Percentiles rank a stretch among this genome's conserved stretches.
phyloP scores from a whole-genome alignment of 2,329 filamentous ascomycete species.

The Paracorniculantispora psalliotae region DNA sequence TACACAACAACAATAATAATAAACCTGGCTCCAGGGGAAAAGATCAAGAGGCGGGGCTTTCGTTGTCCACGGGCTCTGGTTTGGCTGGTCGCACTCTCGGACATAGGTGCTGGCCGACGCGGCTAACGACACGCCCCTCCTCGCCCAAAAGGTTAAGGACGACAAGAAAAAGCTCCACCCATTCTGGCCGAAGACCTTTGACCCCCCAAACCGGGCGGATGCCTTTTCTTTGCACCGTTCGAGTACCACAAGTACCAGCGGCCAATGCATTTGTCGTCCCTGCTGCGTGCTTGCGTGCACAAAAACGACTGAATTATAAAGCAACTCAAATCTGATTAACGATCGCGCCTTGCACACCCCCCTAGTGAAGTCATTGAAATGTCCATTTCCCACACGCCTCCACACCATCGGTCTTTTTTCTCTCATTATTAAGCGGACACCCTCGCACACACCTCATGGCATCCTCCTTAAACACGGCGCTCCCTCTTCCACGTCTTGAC shows the following conservation, averaged over 20 bases:
- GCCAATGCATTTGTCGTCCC: background rate
- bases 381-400: background rate
- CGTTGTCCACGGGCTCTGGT: too few species aligned
- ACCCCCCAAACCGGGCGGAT: background rate
- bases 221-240: background rate
- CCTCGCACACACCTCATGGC: background rate
- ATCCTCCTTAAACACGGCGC: conserved; percentile 9
- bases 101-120: conserved; percentile 11
- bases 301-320: conserved; percentile 5
- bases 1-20: too few species aligned
- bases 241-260: background rate
- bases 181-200: background rate
- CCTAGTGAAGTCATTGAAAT: conserved; percentile 10
- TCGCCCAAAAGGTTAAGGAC: background rate
- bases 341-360: conserved; percentile 10
- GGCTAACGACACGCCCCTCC: conserved; percentile 12
- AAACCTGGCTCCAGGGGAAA: too few species aligned
- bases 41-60: too few species aligned
- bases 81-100: conserved; percentile 10
- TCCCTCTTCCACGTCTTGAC: conserved; percentile 6
- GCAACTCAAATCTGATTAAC: conserved; percentile 11
- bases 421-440: conserved; percentile 13
- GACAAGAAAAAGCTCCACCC: background rate
- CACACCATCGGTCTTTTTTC: background rate
- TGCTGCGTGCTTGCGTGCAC: background rate